Conservation (phyloP, 2,329 filamentous ascomycete genomes). For the Cadophora luteo-olivacea region DNA sequence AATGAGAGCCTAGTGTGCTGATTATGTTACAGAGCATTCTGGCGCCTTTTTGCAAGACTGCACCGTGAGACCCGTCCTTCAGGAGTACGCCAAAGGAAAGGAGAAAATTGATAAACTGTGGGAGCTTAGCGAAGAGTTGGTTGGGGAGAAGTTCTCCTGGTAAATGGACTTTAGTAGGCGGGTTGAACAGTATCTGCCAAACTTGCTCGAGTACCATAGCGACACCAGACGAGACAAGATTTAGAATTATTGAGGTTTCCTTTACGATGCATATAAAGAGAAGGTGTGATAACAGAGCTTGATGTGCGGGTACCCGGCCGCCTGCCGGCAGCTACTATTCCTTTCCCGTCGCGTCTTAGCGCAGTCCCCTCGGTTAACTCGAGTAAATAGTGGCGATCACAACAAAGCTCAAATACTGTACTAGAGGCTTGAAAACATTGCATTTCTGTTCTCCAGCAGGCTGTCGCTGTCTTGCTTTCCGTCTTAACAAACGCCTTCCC, state of each 20-base stretch:
- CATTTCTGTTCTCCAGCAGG: neutral
- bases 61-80: constrained; percentile 15
- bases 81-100: constrained; percentile 22
- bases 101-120: constrained; percentile 32
- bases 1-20: neutral
- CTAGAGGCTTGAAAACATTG: neutral
- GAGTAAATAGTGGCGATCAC: neutral
- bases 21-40: constrained; percentile 10
- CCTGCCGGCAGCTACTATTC: too few species aligned
- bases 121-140: constrained; percentile 31
- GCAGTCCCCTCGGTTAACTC: constrained; percentile 1
- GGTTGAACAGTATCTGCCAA: too few species aligned
- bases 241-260: too few species aligned
- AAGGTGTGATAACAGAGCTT: neutral
- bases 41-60: constrained; percentile 26
- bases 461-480: constrained; percentile 3
- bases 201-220: too few species aligned
- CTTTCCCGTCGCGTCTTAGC: constrained; percentile 9
- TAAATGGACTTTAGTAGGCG: neutral
- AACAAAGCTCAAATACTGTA: constrained; percentile 3
- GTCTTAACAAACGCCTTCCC: constrained; percentile 6
- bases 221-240: too few species aligned
- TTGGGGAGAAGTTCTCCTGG: constrained; percentile 47
- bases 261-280: too few species aligned
- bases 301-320: neutral